Evolutionary conservation across 768 basidiomycete genomes (phyloP).

Genomic region (Lactarius hatsudake): DNA sequence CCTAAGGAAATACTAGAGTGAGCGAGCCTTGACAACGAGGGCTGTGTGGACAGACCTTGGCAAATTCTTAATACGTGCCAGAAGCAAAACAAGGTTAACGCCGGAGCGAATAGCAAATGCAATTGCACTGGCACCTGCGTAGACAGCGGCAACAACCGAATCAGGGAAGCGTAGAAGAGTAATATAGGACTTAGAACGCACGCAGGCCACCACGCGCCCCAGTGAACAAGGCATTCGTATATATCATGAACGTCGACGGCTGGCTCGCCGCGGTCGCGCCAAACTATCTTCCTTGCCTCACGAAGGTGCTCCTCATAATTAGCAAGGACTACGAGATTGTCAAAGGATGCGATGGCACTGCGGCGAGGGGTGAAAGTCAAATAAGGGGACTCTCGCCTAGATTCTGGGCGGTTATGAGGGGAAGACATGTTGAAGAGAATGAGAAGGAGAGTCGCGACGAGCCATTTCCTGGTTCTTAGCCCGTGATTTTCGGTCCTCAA

Average conservation of each 20-base stretch:
- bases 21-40: not conserved
- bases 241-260: slow-evolving; percentile 63
- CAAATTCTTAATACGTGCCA: slow-evolving; percentile 67
- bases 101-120: slow-evolving; percentile 81
- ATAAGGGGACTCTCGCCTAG: slow-evolving; percentile 36
- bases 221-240: slow-evolving; percentile 66
- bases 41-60: slow-evolving; percentile 50
- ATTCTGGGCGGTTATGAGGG: slow-evolving; percentile 9
- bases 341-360: slow-evolving; percentile 67
- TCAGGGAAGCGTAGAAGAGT: not conserved
- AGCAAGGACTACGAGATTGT: slow-evolving; percentile 80
- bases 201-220: slow-evolving; percentile 67
- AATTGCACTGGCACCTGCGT: slow-evolving; percentile 71
- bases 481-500: not conserved
- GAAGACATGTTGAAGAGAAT: not conserved
- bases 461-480: not conserved
- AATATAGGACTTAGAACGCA: slow-evolving; percentile 41
- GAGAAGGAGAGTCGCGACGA: not conserved
- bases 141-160: not conserved
- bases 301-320: slow-evolving; percentile 75
- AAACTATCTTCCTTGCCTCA: slow-evolving; percentile 75
- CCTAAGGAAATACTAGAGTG: slow-evolving; percentile 37
- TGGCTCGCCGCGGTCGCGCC: slow-evolving; percentile 77
- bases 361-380: slow-evolving; percentile 52
- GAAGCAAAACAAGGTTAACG: slow-evolving; percentile 74